Percentiles rank a stretch among this genome's conserved stretches.
Conservation (phyloP, 306 rosid genomes). For the Prunus mongolica region DNA sequence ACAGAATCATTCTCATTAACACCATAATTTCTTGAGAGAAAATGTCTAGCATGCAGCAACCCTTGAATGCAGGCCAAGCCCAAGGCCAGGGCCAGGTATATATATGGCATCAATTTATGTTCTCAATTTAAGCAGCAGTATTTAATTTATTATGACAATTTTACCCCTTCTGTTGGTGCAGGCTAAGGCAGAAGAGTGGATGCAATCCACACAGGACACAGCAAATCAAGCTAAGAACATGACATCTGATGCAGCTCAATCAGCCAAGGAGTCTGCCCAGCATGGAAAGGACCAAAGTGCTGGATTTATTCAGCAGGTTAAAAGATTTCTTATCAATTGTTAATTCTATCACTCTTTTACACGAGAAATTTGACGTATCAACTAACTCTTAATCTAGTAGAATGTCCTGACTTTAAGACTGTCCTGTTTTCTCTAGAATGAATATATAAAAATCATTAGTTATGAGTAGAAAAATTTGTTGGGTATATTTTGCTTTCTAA, state of each 20-base stretch:
- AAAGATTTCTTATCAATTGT: not conserved
- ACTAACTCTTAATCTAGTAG: too few species aligned
- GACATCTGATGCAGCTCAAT: slow-evolving; percentile 35
- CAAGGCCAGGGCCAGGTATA: slow-evolving; percentile 25
- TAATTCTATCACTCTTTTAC: not conserved
- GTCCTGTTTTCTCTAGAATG: too few species aligned
- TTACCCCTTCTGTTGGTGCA: not conserved
- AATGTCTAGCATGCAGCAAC: slow-evolving; percentile 58
- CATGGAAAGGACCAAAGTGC: slow-evolving; percentile 40
- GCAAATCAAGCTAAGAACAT: slow-evolving; percentile 31
- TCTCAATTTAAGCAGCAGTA: not conserved
- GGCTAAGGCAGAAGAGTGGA: slow-evolving; percentile 31
- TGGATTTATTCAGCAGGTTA: slow-evolving; percentile 55
- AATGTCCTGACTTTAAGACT: too few species aligned
- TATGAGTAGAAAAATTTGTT: too few species aligned
- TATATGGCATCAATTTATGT: too few species aligned
- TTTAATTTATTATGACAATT: not conserved
- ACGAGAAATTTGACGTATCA: not conserved
- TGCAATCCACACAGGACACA: slow-evolving; percentile 31
- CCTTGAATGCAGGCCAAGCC: slow-evolving; percentile 39
- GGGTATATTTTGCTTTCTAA: too few species aligned
- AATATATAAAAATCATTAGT: too few species aligned
- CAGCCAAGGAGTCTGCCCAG: slow-evolving; percentile 30
- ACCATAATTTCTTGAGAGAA: not conserved
- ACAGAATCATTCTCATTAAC: not conserved